phyloP scores from a whole-genome alignment of 495 filamentous ascomycete species.

The Aspergillus homomorphus region DNA sequence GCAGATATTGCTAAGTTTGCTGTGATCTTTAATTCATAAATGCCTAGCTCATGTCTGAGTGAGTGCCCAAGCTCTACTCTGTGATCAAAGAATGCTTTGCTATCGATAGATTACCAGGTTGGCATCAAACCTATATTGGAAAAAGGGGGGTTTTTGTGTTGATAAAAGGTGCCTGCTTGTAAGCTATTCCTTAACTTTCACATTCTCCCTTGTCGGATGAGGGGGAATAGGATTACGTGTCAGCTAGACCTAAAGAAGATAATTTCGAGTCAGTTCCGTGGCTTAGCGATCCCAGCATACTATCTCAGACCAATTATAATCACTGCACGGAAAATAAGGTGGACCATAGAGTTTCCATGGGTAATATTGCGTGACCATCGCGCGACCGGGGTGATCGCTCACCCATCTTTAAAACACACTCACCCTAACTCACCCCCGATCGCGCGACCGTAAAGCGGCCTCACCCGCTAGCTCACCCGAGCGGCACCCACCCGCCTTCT shows the following conservation, averaged over 20 bases:
- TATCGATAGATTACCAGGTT: background rate
- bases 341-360: background rate
- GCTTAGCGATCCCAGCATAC: background rate
- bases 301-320: background rate
- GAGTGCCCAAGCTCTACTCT: background rate
- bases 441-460: conserved; percentile 4
- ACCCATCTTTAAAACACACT: background rate
- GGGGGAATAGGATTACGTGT: background rate
- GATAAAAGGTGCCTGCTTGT: background rate
- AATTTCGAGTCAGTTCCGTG: background rate
- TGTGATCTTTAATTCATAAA: background rate
- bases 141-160: background rate
- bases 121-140: background rate
- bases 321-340: background rate
- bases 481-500: conserved; percentile 2
- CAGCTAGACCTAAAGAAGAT: background rate
- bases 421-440: background rate
- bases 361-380: background rate
- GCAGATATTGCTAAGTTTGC: background rate
- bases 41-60: background rate
- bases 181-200: no score
- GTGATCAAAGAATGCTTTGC: background rate
- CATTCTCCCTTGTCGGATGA: background rate
- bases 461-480: conserved; percentile 3
- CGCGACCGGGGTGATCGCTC: background rate